Conservation (phyloP, 2,329 filamentous ascomycete species). For the Paecilomyces dactylethromorphus region DNA sequence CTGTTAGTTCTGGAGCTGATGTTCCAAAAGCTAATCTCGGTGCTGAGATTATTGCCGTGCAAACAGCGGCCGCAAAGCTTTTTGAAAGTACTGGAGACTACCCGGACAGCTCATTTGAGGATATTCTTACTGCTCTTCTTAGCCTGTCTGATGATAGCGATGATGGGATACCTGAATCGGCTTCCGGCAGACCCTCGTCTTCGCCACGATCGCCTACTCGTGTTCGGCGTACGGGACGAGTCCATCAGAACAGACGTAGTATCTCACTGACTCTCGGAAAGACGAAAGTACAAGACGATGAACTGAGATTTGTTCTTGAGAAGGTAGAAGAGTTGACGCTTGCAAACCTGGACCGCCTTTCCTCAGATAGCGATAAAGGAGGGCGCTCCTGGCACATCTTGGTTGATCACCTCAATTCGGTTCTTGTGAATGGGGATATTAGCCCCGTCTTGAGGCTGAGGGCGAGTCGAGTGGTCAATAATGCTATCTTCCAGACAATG, state of each 20-base stretch:
- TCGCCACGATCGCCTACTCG: slow-evolving; percentile 16
- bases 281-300: slow-evolving; percentile 36
- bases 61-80: slow-evolving; percentile 76
- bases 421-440: slow-evolving; percentile 33
- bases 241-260: slow-evolving; percentile 32
- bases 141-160: slow-evolving; percentile 50
- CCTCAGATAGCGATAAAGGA: slow-evolving; percentile 52
- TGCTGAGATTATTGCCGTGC: slow-evolving; percentile 78
- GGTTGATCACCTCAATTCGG: slow-evolving; percentile 46
- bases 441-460: slow-evolving; percentile 34
- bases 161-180: slow-evolving; percentile 39
- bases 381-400: slow-evolving; percentile 68
- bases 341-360: slow-evolving; percentile 69
- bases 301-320: slow-evolving; percentile 53
- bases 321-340: slow-evolving; percentile 67
- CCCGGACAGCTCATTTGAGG: slow-evolving; percentile 71
- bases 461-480: slow-evolving; percentile 58
- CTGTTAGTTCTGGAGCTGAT: slow-evolving; percentile 34
- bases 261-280: slow-evolving; percentile 36
- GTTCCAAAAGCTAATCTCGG: slow-evolving; percentile 58
- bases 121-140: slow-evolving; percentile 70
- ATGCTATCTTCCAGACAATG: slow-evolving; percentile 37
- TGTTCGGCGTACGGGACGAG: slow-evolving; percentile 17
- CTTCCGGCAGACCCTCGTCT: slow-evolving; percentile 50
- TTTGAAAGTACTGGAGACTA: slow-evolving; percentile 92